These are phyloP conservation scores for Cercospora citrullina DNA, from an alignment of 2,329 filamentous ascomycete species.

Conservation along the genomic window DNA sequence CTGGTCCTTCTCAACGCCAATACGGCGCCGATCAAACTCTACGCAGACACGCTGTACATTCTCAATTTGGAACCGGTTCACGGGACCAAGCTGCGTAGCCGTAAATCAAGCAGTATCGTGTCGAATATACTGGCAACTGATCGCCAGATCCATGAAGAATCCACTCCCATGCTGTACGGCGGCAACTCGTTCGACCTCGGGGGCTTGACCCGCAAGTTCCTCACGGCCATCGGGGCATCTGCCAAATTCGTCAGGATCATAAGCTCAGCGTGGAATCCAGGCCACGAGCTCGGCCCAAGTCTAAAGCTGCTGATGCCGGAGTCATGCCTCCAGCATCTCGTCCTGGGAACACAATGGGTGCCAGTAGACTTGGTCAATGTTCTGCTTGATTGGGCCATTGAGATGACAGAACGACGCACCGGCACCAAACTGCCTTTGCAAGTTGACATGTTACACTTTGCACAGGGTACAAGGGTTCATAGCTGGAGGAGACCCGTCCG, in stretches of 20 bases:
- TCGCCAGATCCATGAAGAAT: slow-evolving; percentile 25
- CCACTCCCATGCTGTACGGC: slow-evolving; percentile 28
- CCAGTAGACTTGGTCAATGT: background rate
- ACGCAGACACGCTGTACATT: background rate
- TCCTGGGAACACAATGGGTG: background rate
- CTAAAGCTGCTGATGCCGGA: background rate
- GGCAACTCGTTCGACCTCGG: background rate
- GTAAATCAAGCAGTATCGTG: background rate
- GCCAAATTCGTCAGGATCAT: background rate
- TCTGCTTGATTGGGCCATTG: background rate
- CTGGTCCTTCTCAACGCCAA: background rate
- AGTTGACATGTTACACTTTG: background rate
- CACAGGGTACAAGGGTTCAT: background rate
- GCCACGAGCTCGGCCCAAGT: background rate
- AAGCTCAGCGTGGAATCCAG: background rate
- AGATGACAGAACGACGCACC: background rate
- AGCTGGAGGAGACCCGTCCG: too few species aligned
- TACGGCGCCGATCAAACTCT: background rate
- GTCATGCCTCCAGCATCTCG: background rate
- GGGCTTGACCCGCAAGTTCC: background rate
- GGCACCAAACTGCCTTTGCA: background rate
- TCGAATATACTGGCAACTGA: slow-evolving; percentile 19
- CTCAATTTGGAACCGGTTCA: background rate
- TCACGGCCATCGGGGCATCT: background rate
- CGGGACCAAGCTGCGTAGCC: background rate